Evolutionary conservation across 2,329 filamentous ascomycete genomes (phyloP), one percentile per base, ranked within the genome.

Genomic region (Fusarium anguioides): DNA sequence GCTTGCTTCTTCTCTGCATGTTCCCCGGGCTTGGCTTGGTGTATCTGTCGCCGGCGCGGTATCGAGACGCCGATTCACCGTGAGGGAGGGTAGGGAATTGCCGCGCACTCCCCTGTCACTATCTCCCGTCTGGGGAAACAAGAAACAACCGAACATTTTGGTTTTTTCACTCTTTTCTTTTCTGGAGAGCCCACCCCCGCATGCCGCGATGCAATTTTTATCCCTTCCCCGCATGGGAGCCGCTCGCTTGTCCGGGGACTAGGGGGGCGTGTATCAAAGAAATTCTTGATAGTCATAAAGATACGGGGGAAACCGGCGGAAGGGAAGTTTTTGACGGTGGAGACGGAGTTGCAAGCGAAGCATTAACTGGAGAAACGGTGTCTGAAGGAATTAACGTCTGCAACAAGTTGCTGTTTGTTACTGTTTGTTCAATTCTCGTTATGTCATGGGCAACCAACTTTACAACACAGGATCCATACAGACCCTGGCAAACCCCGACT

Each of bases 161-260:
- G 29, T 31, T 52, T 21, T 36, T 31, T 40, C 48, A n/a, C n/a
- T n/a, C n/a, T n/a, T 15, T 40, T 57, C 49, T 59, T 29, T 35
- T 51, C 45, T 54, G 47, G 53, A 41, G 49, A 68, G 57, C 29
- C 68, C 68, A 71, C 59, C 65, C 69, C 68, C 68, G 68, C 68
- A 71, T 68, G 64, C 23, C 36, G 42, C 40, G 41, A 58, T 60
- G 35, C 52, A 46, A 58, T 63, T 64, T 62, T 56, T 39, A 53
- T 66, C 39, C 45, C 59, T 69, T 54, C 68, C 68, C 68, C 68
- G 65, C 68, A 70, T 67, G 62, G 50, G 62, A 69, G 62, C 66
- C 66, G 66, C 65, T 68, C 65, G 65, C 65, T 58, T 68, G 64
- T 29, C 42, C 29, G 21, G 40, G 50, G 60, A 64, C 55, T 44